Base-by-base conservation (phyloP, 164 flowering plant species). In the Echeveria elegans region DNA sequence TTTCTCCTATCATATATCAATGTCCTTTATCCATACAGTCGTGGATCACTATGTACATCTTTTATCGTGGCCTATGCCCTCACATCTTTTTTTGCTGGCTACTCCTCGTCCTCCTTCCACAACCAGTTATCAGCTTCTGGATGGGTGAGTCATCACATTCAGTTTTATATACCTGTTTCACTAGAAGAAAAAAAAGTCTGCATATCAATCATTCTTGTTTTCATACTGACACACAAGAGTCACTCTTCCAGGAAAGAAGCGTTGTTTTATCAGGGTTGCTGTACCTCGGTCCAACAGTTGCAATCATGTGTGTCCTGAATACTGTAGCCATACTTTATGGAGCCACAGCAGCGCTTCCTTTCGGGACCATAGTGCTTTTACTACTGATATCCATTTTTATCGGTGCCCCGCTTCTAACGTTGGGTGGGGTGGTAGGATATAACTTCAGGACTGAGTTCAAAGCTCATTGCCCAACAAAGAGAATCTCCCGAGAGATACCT, bases 11-110 rank as follows among this genome's bases (percentile, higher is more conserved):
- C 85, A 43, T 79, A 77, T 53, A 28, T 83, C 66, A 90, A 89
- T 26, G 68, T 81, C 60, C 70, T 92, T 58, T 81, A 82, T 75
- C 96, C 95, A 6, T 86, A 84, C 77, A 85, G 71, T 62, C 87
- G 78, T 45, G 96, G 98, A 68, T 50, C 81, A 24, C 67, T 89
- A 45, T 79, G 72, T 62, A 77, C 85, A 43, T 78, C 81, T 65
- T 38, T 86, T 63, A 79, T 88, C 68, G 48, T 81, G 26, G 36
- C 68, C 31, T 92, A 85, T 73, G 64, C 83, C 59, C 69, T 85
- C 53, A 83, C 98, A 76, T 86, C 90, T 40, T 69, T 80, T 24
- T 74, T 89, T 78, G 87, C 86, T 70, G 96, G 98, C 14, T 88
- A 78, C 52, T 69, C 77, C 69, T 73, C 98, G 58, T 76, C 86